Conservation (phyloP, 345 rosid species). For the Salix udensis region DNA sequence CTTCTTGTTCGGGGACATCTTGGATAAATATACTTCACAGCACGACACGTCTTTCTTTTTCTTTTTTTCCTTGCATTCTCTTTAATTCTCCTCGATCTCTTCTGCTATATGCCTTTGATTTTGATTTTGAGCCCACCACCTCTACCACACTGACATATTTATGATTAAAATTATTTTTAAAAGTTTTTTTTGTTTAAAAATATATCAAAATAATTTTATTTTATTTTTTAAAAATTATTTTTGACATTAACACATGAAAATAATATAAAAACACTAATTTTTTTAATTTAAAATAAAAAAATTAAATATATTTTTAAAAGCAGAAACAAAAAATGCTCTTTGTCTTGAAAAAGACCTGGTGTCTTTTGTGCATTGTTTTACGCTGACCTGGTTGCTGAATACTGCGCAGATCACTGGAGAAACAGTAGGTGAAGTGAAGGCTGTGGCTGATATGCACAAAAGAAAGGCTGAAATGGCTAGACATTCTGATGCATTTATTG, state of each 20-base stretch:
- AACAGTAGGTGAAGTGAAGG: conserved; percentile 34
- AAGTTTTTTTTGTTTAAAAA: no score
- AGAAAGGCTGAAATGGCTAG: conserved; percentile 37
- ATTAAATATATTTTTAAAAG: no score
- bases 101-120: conserved; percentile 1
- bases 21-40: neutral
- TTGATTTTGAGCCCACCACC: no score
- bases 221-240: no score
- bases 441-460: conserved; percentile 36
- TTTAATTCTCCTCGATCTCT: neutral
- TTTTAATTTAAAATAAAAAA: no score
- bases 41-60: neutral
- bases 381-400: neutral
- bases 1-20: neutral
- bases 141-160: no score
- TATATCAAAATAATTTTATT: no score
- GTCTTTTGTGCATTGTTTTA: conserved; percentile 9
- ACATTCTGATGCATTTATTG: conserved; percentile 34
- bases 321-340: neutral
- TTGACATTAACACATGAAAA: no score
- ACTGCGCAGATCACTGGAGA: conserved; percentile 30
- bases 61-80: neutral
- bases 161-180: no score
- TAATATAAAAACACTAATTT: no score
- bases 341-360: neutral